Base-by-base conservation (phyloP, 2,329 filamentous ascomycete genomes). In the Penicillium janthinellum region DNA sequence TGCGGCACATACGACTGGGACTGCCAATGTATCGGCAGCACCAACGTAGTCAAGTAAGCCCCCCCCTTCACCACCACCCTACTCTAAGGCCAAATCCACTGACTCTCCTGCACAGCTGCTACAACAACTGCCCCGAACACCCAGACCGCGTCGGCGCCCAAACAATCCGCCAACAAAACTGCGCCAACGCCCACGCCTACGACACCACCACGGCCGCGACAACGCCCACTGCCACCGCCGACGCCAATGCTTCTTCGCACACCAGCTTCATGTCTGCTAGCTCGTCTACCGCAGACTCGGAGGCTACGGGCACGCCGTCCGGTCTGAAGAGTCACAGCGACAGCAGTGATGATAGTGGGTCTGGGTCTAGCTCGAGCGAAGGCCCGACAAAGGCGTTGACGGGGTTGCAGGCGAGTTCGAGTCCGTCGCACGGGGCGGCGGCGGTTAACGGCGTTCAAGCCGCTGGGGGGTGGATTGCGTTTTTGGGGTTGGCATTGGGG, bases 1-100 rank as follows among this genome's bases (percentile, higher is more conserved):
- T 63, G 59, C 56, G 54, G 6, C 12, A n/a, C 45, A 6, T 37
- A 45, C 7, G 58, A 62, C 45, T 60, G 58, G 50, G 51, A 47
- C 5, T 62, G 58, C 15, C 35, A 34, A 12, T 60, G 60, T 45
- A 48, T 28, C 20, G 35, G n/a, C 17, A 60, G 60, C 28, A 53
- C 20, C 5, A 42, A 56, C 35, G 14, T 61, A 4, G 41, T 54
- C 22, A 10, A 49, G 59, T 61, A 59, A 5, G 56, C 48, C 22
- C 22, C 34, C 22, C 7, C 11, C 25, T 15, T 14, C 49, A 15
- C 7, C 35, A 3, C 35, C 25, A 5, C 17, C n/a, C 15, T 12
- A 38, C 7, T 7, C 34, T 51, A 15, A 39, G 15, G 4, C 38
- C 11, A 11, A 44, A 28, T 31, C 44, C 25, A 38, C n/a, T 3